Evolutionary conservation across 1,284 basidiomycete species (phyloP).

Genomic region (Omphalotus olearius): DNA sequence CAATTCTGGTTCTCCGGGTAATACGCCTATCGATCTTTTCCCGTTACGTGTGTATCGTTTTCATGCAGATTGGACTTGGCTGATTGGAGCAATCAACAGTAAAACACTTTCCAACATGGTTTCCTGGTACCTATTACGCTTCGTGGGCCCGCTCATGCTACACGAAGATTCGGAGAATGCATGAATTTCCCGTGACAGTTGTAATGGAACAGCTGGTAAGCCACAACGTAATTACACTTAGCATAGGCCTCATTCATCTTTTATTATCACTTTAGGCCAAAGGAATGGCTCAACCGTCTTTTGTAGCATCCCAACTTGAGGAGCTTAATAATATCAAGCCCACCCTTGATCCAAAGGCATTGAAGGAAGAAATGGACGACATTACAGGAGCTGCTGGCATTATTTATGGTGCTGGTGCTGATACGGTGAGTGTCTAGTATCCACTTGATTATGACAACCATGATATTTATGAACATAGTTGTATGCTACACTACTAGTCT

Average conservation of each 20-base stretch:
- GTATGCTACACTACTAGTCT: conserved; percentile 2
- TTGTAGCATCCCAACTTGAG: not conserved
- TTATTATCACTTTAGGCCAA: not conserved
- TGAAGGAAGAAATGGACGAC: not conserved
- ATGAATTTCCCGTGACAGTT: not conserved
- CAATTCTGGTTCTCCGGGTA: conserved; percentile 18
- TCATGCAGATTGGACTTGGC: no score
- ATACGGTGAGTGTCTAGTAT: not conserved
- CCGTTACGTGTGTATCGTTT: conserved; percentile 14
- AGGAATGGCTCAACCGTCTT: not conserved
- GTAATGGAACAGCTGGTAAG: not conserved
- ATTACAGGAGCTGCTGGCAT: not conserved
- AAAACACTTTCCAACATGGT: conserved; percentile 1
- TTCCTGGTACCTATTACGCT: conserved; percentile 2
- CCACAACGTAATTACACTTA: not conserved
- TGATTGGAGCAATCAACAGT: not conserved
- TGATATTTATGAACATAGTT: not conserved
- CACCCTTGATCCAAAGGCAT: not conserved
- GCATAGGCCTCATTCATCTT: not conserved
- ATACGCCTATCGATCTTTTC: conserved; percentile 20
- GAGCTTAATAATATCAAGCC: not conserved
- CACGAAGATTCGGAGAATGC: not conserved
- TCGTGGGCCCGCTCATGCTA: not conserved
- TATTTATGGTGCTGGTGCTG: not conserved
- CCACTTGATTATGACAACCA: not conserved